Evolutionary conservation across 306 rosid genomes (phyloP), one percentile per base, ranked within the genome.

Genomic region (Pterocarpus santalinus): DNA sequence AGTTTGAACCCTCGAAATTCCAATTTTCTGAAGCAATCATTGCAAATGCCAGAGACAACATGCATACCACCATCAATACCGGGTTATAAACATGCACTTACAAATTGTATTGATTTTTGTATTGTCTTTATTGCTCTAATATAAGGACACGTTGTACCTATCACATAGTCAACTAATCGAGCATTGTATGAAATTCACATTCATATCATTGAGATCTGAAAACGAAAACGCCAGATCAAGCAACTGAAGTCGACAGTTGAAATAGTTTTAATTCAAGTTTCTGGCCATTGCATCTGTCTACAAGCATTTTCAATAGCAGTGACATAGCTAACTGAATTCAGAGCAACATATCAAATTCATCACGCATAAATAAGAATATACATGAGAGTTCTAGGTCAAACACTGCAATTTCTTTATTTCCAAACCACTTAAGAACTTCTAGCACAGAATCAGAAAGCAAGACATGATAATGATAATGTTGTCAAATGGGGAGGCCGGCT

Each of bases 401-500:
- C 63, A 51, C 67, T 38, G 80, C 53, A 72, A 43, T 69, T 22
- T 56, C 66, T 65, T 92, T 86, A 85, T 83, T 81, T 85, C 65
- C 80, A 53, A 61, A 78, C 67, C 70, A 62, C 69, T 53, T 43
- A 11, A 32, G 35, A 80, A 61, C 73, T 73, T 51, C n/a, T n/a
- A 75, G 69, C 82, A 73, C 61, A 79, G 41, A 83, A 65, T 33
- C 66, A 74, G 22, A 78, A 72, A 77, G 80, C 73, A 66, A 62
- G 67, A 22, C 61, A 2, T 46, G 61, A 55, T 52, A 58, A 39
- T 55, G 67, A 47, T 72, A 56, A 71, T 34, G 66, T 57, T 39
- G 46, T 92, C 89, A 92, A 79, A 82, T 85, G 66, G 89, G 5
- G 41, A 83, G 10, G 51, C 90, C 90, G 3, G 95, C 95, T 72